These are phyloP conservation scores for Botrytis byssoidea DNA, from an alignment of 2,329 filamentous ascomycete genomes.

Conservation along the genomic window DNA sequence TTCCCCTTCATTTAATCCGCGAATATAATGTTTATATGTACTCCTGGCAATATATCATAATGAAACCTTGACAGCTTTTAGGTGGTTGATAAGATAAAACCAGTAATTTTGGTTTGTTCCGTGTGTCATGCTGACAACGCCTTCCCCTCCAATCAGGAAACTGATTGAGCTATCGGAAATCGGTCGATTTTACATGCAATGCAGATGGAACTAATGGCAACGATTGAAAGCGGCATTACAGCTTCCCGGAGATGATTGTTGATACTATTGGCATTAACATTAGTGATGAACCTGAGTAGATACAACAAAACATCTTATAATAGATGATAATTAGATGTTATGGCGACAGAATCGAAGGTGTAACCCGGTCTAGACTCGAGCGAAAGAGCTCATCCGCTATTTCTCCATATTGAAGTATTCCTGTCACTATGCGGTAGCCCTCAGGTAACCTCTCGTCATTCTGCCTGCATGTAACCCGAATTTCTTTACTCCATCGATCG, in stretches of 20 bases:
- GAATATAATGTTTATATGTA: not conserved
- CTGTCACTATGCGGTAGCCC: conserved; percentile 6
- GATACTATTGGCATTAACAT: not conserved
- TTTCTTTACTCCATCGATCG: conserved; percentile 22
- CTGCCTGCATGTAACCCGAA: conserved; percentile 25
- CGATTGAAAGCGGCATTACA: not conserved
- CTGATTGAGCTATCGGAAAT: not conserved
- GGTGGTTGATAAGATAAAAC: not conserved
- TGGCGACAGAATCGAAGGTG: not conserved
- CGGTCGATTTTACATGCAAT: not conserved
- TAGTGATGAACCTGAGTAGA: not conserved
- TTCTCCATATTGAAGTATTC: conserved; percentile 10
- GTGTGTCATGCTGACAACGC: not conserved
- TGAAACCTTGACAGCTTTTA: not conserved
- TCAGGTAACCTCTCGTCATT: conserved; percentile 12
- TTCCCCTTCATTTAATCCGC: not conserved
- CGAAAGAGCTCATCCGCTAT: not conserved
- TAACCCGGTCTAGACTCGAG: not conserved
- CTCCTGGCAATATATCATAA: not conserved
- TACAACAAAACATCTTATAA: too few species aligned
- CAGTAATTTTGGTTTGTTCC: not conserved
- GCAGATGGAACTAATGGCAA: not conserved
- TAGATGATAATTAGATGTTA: not conserved
- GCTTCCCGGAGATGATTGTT: not conserved
- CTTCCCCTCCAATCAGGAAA: not conserved